phyloP scores from a whole-genome alignment of 1,284 basidiomycete species.

The Puccinia hordei region DNA sequence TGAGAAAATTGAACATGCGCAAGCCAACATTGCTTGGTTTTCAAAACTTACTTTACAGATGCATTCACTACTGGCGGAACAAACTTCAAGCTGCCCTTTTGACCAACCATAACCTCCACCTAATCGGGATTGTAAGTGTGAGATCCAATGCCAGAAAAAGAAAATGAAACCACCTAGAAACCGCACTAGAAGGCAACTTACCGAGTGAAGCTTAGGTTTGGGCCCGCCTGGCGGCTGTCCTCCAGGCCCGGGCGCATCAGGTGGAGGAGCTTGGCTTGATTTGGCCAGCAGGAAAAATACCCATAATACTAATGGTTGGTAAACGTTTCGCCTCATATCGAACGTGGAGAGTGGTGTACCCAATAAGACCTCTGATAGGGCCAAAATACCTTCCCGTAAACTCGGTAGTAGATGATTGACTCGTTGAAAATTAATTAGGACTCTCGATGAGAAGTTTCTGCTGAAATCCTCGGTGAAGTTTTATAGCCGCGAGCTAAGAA shows the following conservation, averaged over 20 bases:
- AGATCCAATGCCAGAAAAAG: background rate
- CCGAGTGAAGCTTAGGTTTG: background rate
- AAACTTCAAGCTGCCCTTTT: slow-evolving; percentile 3
- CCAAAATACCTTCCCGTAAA: background rate
- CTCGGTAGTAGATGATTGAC: background rate
- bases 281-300: background rate
- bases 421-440: background rate
- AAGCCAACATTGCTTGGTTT: too few relatives aligned
- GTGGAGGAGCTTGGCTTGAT: slow-evolving; percentile 10
- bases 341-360: background rate
- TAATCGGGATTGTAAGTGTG: background rate
- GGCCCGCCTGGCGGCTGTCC: background rate
- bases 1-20: too few relatives aligned
- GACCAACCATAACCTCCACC: slow-evolving; percentile 5
- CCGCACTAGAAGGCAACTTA: background rate
- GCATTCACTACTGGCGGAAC: slow-evolving; percentile 13
- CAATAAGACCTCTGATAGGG: background rate
- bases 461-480: background rate
- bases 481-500: background rate
- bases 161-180: background rate
- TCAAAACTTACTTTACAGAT: slow-evolving; percentile 3
- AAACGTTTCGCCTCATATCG: background rate
- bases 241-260: background rate
- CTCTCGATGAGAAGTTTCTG: background rate
- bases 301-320: background rate